phyloP scores from a whole-genome alignment of 805 yeast genomes.

The Yarrowia sp. region DNA sequence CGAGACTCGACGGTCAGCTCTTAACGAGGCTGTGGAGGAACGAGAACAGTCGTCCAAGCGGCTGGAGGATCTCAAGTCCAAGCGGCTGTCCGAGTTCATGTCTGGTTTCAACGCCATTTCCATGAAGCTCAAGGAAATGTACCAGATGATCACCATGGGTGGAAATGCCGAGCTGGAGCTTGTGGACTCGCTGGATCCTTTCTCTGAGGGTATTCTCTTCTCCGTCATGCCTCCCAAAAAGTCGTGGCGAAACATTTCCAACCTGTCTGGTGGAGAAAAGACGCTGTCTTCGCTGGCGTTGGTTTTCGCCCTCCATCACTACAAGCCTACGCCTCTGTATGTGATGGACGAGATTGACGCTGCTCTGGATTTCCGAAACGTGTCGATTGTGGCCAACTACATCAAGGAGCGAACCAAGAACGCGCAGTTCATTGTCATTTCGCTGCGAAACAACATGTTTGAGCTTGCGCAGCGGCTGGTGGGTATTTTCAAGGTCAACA shows the following conservation, averaged over 20 bases:
- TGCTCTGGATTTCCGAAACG: conserved; percentile 94
- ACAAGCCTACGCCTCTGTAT: conserved; percentile 94
- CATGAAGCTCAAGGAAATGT: conserved; percentile 88
- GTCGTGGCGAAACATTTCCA: conserved; percentile 93
- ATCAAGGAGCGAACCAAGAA: conserved; percentile 93
- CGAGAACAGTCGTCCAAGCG: conserved; percentile 62
- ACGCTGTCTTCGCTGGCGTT: conserved; percentile 91
- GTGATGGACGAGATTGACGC: conserved; percentile 99
- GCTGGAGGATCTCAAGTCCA: conserved; percentile 67
- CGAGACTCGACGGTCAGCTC: conserved; percentile 56
- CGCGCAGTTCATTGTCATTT: conserved; percentile 94
- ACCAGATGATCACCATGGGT: conserved; percentile 98
- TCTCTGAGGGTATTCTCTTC: conserved; percentile 91
- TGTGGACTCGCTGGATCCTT: conserved; percentile 96
- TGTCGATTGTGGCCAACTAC: conserved; percentile 94
- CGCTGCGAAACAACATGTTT: conserved; percentile 95
- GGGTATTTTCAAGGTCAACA: conserved; percentile 90
- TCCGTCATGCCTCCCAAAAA: conserved; percentile 99
- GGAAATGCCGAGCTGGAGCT: conserved; percentile 97
- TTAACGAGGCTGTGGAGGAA: conserved; percentile 61
- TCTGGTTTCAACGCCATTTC: conserved; percentile 86
- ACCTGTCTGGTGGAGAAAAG: conserved; percentile 96
- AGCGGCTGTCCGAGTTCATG: conserved; percentile 85
- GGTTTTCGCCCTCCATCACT: conserved; percentile 93
- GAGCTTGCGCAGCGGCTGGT: conserved; percentile 92